These are phyloP conservation scores for Dryas alaskensis DNA, from an alignment of 306 rosid species.

Conservation along the genomic window DNA sequence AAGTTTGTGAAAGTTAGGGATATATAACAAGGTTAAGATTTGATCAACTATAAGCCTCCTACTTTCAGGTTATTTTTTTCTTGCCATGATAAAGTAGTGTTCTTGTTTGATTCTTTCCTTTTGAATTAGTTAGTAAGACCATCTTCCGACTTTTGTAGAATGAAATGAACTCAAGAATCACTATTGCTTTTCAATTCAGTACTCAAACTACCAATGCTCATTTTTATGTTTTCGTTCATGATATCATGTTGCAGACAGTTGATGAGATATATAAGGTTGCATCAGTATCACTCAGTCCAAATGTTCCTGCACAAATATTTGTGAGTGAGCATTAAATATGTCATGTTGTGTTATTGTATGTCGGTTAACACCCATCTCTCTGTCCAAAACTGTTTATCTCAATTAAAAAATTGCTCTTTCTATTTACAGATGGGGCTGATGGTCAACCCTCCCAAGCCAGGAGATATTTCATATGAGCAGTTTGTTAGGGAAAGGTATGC, in stretches of 20 bases:
- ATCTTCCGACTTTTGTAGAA: not conserved
- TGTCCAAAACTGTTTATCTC: conserved; percentile 19
- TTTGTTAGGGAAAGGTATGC: conserved; percentile 80
- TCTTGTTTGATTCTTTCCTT: not conserved
- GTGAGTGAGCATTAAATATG: conserved; percentile 56
- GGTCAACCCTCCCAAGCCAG: conserved; percentile 92
- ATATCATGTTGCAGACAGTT: conserved; percentile 66
- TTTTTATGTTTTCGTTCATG: conserved; percentile 28
- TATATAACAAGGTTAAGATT: not conserved
- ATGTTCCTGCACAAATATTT: conserved; percentile 98
- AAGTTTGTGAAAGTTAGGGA: conserved; percentile 12
- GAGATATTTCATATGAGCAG: conserved; percentile 90
- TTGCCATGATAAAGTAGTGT: not conserved
- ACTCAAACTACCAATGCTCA: conserved; percentile 21
- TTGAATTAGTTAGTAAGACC: not conserved
- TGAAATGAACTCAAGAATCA: conserved; percentile 10
- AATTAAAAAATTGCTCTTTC: conserved; percentile 12
- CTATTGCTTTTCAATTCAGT: not conserved
- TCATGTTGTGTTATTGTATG: conserved; percentile 17
- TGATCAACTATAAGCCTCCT: not conserved
- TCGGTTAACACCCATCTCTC: not conserved
- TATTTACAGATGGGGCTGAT: conserved; percentile 88
- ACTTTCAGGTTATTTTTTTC: not conserved
- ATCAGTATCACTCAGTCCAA: conserved; percentile 88
- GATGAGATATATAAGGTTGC: conserved; percentile 95